Conservation (phyloP, 495 filamentous ascomycete species). For the Hypoxylon subgilvum region DNA sequence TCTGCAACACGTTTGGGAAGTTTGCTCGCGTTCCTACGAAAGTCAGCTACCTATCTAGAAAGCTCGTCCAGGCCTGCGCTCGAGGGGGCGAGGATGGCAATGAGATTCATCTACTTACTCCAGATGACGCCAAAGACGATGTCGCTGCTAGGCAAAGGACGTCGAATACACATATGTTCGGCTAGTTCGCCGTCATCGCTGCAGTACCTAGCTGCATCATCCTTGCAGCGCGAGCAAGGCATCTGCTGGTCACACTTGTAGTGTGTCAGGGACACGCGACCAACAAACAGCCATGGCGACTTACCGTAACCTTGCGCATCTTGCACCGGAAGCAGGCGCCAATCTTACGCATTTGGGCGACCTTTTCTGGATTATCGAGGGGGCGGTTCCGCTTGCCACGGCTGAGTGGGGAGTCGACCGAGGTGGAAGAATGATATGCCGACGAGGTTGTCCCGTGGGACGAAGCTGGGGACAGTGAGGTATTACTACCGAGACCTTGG, state of each 20-base stretch:
- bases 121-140: slow-evolving; percentile 34
- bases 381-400: slow-evolving; percentile 41
- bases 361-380: slow-evolving; percentile 42
- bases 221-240: slow-evolving; percentile 39
- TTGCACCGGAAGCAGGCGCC: slow-evolving; percentile 45
- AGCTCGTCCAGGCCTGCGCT: background rate
- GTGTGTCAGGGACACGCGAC: slow-evolving; percentile 22
- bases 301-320: slow-evolving; percentile 41
- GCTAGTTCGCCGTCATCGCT: slow-evolving; percentile 37
- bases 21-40: slow-evolving; percentile 12
- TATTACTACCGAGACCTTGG: slow-evolving; percentile 25
- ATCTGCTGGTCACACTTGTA: slow-evolving; percentile 41
- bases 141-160: slow-evolving; percentile 28
- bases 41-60: slow-evolving; percentile 19
- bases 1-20: slow-evolving; percentile 9
- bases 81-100: background rate
- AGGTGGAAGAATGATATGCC: slow-evolving; percentile 20
- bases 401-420: slow-evolving; percentile 30
- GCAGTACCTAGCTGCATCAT: slow-evolving; percentile 37
- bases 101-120: slow-evolving; percentile 28
- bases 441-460: slow-evolving; percentile 26
- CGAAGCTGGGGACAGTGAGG: slow-evolving; percentile 31
- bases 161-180: slow-evolving; percentile 39
- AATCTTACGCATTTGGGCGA: slow-evolving; percentile 42
- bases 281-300: slow-evolving; percentile 14